Evolutionary conservation across 1,284 basidiomycete genomes (phyloP).

Genomic region (Pseudozyma sp.): DNA sequence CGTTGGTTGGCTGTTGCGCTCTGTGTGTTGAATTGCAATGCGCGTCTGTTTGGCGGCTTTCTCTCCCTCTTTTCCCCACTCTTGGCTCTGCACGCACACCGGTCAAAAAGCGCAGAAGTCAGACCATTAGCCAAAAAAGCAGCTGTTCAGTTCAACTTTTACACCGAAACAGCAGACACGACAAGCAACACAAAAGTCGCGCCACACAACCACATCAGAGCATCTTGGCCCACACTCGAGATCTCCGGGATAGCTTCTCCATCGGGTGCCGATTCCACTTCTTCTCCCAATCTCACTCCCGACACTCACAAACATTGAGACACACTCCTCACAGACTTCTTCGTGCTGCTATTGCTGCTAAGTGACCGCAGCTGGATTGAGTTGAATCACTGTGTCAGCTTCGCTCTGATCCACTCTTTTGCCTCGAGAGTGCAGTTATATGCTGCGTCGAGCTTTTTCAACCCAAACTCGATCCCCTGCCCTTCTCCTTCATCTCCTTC

Average conservation of each 20-base stretch:
- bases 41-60: too few species aligned
- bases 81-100: too few species aligned
- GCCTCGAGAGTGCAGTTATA: slow-evolving; percentile 21
- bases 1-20: too few species aligned
- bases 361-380: too few species aligned
- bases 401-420: slow-evolving; percentile 20
- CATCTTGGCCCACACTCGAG: not conserved
- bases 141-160: not conserved
- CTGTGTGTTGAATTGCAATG: too few species aligned
- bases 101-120: not conserved
- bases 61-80: too few species aligned
- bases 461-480: slow-evolving; percentile 13
- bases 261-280: not conserved
- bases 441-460: slow-evolving; percentile 27
- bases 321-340: not conserved
- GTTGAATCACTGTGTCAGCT: slow-evolving; percentile 13
- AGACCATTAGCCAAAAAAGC: too few species aligned
- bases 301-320: too few species aligned
- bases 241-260: not conserved
- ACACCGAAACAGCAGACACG: not conserved
- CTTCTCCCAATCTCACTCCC: too few species aligned
- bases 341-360: not conserved
- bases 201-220: slow-evolving; percentile 2
- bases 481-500: not conserved
- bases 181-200: slow-evolving; percentile 8